Percentiles rank a stretch among this genome's conserved stretches.
phyloP scores from a whole-genome alignment of 768 basidiomycete species.

The Serpula lacrymans region DNA sequence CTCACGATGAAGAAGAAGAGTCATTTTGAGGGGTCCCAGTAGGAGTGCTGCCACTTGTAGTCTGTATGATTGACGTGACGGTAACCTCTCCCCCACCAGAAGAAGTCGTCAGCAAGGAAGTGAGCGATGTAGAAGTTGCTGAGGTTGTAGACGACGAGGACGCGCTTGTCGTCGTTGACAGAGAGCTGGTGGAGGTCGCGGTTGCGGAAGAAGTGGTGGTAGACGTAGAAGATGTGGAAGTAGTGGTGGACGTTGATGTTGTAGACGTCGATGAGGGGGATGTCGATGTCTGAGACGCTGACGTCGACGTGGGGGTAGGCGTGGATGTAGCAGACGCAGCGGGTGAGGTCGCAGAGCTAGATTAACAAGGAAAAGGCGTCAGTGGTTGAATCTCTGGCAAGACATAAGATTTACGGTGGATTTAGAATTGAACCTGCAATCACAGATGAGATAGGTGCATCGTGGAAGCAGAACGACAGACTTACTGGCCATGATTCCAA shows the following conservation, averaged over 20 bases:
- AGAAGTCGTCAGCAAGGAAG: slow-evolving; percentile 7
- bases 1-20: no score
- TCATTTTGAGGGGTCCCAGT: no score
- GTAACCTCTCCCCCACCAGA: slow-evolving; percentile 1
- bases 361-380: slow-evolving; percentile 1
- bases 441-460: no score
- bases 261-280: slow-evolving; percentile 6
- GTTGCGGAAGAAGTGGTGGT: slow-evolving; percentile 8
- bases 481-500: no score
- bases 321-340: not conserved
- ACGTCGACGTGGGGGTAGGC: not conserved
- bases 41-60: no score
- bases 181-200: slow-evolving; percentile 6
- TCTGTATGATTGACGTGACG: slow-evolving; percentile 6
- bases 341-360: not conserved
- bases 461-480: no score
- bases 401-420: not conserved
- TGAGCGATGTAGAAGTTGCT: not conserved
- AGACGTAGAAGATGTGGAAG: not conserved
- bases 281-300: no score
- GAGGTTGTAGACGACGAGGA: slow-evolving; percentile 7
- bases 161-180: not conserved
- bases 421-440: not conserved
- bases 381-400: not conserved
- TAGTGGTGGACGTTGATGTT: not conserved